Evolutionary conservation across 805 yeast genomes (phyloP).

Genomic region (Candida tallmaniae): DNA sequence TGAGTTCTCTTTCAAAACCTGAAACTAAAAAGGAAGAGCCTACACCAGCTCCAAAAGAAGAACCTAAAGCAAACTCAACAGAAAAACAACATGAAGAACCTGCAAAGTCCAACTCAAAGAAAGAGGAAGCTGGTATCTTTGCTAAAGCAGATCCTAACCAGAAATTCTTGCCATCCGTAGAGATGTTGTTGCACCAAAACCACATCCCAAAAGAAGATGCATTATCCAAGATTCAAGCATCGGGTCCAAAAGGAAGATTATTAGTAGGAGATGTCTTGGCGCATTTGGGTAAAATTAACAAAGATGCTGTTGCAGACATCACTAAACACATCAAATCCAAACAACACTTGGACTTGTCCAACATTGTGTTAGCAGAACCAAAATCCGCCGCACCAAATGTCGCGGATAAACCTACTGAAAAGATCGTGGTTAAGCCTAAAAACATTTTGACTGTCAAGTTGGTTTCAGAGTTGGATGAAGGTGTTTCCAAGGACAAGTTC

Average conservation of each 20-base stretch:
- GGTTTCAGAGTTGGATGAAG: conserved; percentile 23
- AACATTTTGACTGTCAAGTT: conserved; percentile 24
- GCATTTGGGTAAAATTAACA: conserved; percentile 66
- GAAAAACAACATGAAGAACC: conserved; percentile 13
- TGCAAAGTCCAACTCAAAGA: conserved; percentile 7
- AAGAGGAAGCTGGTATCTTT: conserved; percentile 13
- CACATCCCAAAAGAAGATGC: conserved; percentile 70
- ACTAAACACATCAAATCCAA: conserved; percentile 52
- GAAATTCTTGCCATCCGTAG: conserved; percentile 75
- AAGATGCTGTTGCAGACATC: conserved; percentile 48
- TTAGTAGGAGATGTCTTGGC: conserved; percentile 91
- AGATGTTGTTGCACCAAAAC: conserved; percentile 55
- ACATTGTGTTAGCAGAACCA: conserved; percentile 41
- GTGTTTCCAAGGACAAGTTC: conserved; percentile 22
- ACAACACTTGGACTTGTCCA: conserved; percentile 67
- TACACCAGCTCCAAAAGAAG: conserved; percentile 9
- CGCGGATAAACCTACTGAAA: conserved; percentile 2
- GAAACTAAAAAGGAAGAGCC: conserved; percentile 24
- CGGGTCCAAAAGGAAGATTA: conserved; percentile 86
- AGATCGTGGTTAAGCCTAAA: conserved; percentile 15
- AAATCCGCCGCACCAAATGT: conserved; percentile 9
- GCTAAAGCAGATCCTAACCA: conserved; percentile 61
- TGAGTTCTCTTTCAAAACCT: conserved; percentile 60
- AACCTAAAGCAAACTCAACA: conserved; percentile 10
- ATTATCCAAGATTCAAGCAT: conserved; percentile 62